Evolutionary conservation across 805 yeast species (phyloP).

Genomic region (Pichia kluyveri): DNA sequence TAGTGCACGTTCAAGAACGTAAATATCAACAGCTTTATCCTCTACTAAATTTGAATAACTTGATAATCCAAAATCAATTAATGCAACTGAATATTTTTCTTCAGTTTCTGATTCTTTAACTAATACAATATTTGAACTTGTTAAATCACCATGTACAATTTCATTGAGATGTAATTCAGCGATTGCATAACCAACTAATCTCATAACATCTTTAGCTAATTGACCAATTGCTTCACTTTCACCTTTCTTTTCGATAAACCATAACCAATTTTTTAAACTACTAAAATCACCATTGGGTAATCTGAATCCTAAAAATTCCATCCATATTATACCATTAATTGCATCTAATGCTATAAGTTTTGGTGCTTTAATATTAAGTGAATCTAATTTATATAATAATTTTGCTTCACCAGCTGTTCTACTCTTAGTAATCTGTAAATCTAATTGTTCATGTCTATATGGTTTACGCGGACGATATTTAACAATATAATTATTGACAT

Average conservation of each 20-base stretch:
- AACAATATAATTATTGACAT: conserved; percentile 41
- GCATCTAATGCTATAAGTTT: conserved; percentile 67
- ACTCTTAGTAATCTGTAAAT: conserved; percentile 62
- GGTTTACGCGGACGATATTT: conserved; percentile 85
- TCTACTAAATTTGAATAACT: conserved; percentile 68
- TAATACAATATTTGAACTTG: conserved; percentile 78
- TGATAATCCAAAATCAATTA: conserved; percentile 91
- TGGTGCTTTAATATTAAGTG: conserved; percentile 62
- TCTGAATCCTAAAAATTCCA: conserved; percentile 64
- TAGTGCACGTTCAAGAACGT: conserved; percentile 88
- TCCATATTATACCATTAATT: conserved; percentile 74
- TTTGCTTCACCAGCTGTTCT: conserved; percentile 83
- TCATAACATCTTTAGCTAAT: conserved; percentile 36
- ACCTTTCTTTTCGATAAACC: conserved; percentile 43
- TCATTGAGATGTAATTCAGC: conserved; percentile 68
- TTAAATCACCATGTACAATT: conserved; percentile 88
- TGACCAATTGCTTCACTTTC: conserved; percentile 11
- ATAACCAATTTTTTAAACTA: conserved; percentile 64
- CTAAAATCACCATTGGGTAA: conserved; percentile 45
- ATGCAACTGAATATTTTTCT: conserved; percentile 11
- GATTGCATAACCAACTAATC: conserved; percentile 54
- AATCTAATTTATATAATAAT: conserved; percentile 47
- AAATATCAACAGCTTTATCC: conserved; percentile 95
- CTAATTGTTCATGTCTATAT: conserved; percentile 83
- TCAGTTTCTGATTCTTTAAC: conserved; percentile 7